Evolutionary conservation across 164 flowering plant genomes (phyloP), one percentile per base, ranked within the genome.

Genomic region (Vitis amurensis): DNA sequence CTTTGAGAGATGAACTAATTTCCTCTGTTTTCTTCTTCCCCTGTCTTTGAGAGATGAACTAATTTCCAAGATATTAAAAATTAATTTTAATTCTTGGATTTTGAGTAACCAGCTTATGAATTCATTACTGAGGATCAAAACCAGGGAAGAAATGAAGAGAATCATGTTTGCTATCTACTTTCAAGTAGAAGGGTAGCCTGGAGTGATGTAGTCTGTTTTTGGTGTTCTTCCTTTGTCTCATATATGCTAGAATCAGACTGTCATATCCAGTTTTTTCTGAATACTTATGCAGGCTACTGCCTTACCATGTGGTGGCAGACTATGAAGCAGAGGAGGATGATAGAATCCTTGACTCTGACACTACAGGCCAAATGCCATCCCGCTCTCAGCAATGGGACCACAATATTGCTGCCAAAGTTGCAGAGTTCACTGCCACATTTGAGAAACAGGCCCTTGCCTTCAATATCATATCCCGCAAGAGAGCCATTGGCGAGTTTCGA

Each of bases 271-370:
- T 67, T 52, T 17, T n/a, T 56, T 9, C 50, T 11, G n/a, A 68
- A 51, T 73, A 59, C 65, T 19, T 75, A 72, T 68, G 68, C 86
- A 95, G 99, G 86, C 74, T 95, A 52, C 80, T 95, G 47, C 97
- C 99, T 11, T 95, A 95, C 76, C 99, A 93, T 81, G 99, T 95
- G 3, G 97, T 93, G 73, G 99, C 99, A 17, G 99, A 95, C 77
- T 95, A 95, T 80, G 99, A 95, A 80, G 98, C 98, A 10, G 98
- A 95, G 78, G 98, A 93, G 73, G 99, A 93, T 78, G 98, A 95
- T 80, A 87, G 90, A 79, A 87, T 95, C 62, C 96, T 95, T 52
- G 98, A 93, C 77, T 89, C 98, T 44, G 98, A 93, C 78, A 85
- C 92, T n/a, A 91, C 97, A 11, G 98, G 98, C 15, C 90, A 83